Conservation (phyloP, 148 eudicot genomes). For the Chenopodium album region DNA sequence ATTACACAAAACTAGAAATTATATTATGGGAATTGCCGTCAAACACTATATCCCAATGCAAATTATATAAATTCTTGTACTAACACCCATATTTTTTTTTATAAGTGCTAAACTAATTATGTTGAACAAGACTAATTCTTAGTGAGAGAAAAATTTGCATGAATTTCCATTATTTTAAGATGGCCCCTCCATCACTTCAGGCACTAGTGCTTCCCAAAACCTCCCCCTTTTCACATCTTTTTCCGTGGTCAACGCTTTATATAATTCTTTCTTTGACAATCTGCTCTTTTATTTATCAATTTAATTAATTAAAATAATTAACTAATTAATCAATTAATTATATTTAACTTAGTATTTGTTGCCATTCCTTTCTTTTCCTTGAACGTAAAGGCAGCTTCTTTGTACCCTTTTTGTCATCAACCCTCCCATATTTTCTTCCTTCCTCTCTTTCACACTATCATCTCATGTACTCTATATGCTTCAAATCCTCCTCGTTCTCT, state of each 20-base stretch:
- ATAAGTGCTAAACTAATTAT: neutral
- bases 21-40: slow-evolving; percentile 5
- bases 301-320: neutral
- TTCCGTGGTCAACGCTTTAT: slow-evolving; percentile 28
- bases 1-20: neutral
- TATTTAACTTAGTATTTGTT: neutral
- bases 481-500: neutral
- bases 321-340: too few relatives aligned
- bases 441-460: slow-evolving; percentile 9
- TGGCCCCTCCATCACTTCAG: slow-evolving; percentile 26
- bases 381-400: slow-evolving; percentile 33
- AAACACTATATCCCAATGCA: neutral
- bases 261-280: slow-evolving; percentile 31
- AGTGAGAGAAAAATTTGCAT: neutral
- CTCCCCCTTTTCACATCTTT: slow-evolving; percentile 12
- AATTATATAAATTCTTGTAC: neutral
- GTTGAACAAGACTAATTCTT: slow-evolving; percentile 2
- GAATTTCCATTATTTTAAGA: slow-evolving; percentile 6
- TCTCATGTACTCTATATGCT: neutral
- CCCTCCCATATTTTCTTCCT: neutral
- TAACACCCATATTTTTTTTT: neutral
- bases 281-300: neutral
- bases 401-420: slow-evolving; percentile 11
- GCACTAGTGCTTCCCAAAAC: slow-evolving; percentile 28
- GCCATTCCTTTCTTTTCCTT: slow-evolving; percentile 26